These are phyloP conservation scores for Tulasnella sp. DNA, from an alignment of 768 basidiomycete species.

Conservation along the genomic window DNA sequence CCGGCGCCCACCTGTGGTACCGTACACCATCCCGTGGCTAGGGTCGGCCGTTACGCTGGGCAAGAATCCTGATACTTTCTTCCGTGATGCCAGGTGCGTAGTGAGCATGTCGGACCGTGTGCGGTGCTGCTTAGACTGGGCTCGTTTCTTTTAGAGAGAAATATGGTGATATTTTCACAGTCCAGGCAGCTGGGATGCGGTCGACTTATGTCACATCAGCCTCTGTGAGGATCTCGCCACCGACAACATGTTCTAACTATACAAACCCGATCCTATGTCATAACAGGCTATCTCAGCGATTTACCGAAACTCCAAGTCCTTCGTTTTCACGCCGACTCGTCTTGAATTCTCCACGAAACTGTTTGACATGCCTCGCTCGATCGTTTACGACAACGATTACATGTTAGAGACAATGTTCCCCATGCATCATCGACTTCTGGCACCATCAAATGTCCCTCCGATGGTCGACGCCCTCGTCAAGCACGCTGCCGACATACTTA, in stretches of 20 bases:
- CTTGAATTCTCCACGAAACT: background rate
- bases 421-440: slow-evolving; percentile 23
- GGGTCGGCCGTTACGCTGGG: slow-evolving; percentile 24
- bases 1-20: slow-evolving; percentile 16
- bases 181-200: slow-evolving; percentile 11
- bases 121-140: background rate
- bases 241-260: background rate
- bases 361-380: slow-evolving; percentile 29
- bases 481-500: background rate
- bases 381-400: slow-evolving; percentile 9
- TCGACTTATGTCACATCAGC: slow-evolving; percentile 28
- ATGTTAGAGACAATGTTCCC: slow-evolving; percentile 4
- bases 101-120: background rate
- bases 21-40: slow-evolving; percentile 23
- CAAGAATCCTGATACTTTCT: slow-evolving; percentile 30
- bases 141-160: background rate
- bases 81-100: slow-evolving; percentile 23
- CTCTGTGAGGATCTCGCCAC: background rate
- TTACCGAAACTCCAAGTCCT: slow-evolving; percentile 30
- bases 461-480: slow-evolving; percentile 9
- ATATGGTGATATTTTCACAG: slow-evolving; percentile 31
- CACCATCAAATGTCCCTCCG: background rate
- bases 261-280: background rate
- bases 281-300: slow-evolving; percentile 15
- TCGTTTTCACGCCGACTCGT: slow-evolving; percentile 25